Base-by-base conservation (phyloP, 148 eudicot species). In the Rhododendron williamsianum region DNA sequence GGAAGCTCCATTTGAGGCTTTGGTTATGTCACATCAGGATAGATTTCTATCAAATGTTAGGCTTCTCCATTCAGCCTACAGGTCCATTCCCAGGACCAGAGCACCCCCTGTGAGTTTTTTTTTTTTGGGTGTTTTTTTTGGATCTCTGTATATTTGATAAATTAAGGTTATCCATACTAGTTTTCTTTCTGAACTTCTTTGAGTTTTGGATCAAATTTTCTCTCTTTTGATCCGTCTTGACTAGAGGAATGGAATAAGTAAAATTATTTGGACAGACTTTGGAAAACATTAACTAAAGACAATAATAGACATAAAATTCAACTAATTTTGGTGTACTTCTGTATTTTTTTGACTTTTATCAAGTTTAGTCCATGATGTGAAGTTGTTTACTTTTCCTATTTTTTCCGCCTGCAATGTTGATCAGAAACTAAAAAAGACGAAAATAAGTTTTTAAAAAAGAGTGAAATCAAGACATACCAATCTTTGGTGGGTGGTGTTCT, bases 11-110 rank as follows among this genome's bases (percentile, higher is more conserved):
- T 94, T 90, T 84, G 98, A 97, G 92, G 94, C 97, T 82, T 87
- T 97, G 80, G 92, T 94, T 86, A 86, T 91, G 90, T 87, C 93
- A 60, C 91, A 95, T 84, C 93, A 97, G 87, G 98, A 97, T 89
- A 94, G 99, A 90, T 87, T 97, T 86, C 85, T 89, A 87, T 93
- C 98, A 10, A 91, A 93, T 82, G 83, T 93, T 43, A 79, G 90
- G 77, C 89, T 95, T 87, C 94, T 97, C 85, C 94, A 93, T 89
- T 93, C 99, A n/a, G 88, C 92, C 67, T 92, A 95, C 86, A 90
- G 93, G 82, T 94, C 91, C 88, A 97, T 97, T 89, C 99, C 99
- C 6, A 90, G 88, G 85, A 84, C 96, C 85, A 91, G 98, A 90
- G 95, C 99, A 76, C 98, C 99, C 51, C 98, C 96, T 87, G 99